phyloP scores from a whole-genome alignment of 2,329 filamentous ascomycete species.

The Arthrocladium fulminans region DNA sequence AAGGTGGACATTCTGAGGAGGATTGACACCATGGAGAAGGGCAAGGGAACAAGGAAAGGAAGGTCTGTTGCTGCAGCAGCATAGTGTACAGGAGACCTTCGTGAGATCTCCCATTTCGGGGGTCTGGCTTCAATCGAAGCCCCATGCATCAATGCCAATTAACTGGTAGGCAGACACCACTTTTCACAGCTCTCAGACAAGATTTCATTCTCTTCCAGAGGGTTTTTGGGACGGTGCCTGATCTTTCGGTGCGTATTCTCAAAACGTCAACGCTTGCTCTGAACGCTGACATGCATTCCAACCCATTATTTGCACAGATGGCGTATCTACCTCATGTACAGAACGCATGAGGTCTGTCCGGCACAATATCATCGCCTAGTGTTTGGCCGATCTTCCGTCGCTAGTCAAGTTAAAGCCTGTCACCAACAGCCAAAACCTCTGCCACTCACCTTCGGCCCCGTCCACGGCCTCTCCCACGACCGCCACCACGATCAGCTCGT shows the following conservation, averaged over 20 bases:
- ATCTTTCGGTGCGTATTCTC: background rate
- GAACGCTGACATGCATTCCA: background rate
- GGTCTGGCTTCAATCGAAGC: too few relatives aligned
- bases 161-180: too few relatives aligned
- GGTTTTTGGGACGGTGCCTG: background rate
- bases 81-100: background rate
- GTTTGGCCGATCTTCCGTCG: too few relatives aligned
- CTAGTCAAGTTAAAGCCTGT: too few relatives aligned
- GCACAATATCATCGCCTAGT: too few relatives aligned
- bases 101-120: background rate
- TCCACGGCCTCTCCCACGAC: constrained; percentile 10
- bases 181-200: background rate
- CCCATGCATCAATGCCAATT: too few relatives aligned
- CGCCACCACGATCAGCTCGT: constrained; percentile 15
- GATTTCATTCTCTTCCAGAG: too few relatives aligned
- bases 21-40: constrained; percentile 28
- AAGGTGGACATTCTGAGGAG: constrained; percentile 34
- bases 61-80: constrained; percentile 3
- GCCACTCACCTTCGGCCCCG: constrained; percentile 13
- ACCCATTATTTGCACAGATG: constrained; percentile 1
- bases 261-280: background rate
- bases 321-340: too few relatives aligned
- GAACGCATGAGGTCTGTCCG: too few relatives aligned
- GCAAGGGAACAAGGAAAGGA: constrained; percentile 6
- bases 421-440: constrained; percentile 12